Percentiles rank a stretch among this genome's conserved stretches.
These are phyloP conservation scores for Moniliophthora roreri DNA, from an alignment of 1,284 basidiomycete genomes.

Conservation along the genomic window DNA sequence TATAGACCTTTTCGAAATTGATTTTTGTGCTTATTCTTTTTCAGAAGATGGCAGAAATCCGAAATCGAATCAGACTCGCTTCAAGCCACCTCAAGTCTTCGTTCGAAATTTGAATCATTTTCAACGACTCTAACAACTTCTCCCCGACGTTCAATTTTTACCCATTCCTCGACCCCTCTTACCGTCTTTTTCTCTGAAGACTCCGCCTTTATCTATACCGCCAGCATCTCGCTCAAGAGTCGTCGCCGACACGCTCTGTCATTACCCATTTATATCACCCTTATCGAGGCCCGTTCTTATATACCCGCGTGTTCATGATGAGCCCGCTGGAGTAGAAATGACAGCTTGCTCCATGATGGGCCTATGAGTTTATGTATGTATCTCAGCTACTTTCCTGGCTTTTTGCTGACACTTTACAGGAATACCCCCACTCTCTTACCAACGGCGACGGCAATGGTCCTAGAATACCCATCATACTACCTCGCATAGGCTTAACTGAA, in stretches of 20 bases:
- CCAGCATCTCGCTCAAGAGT: constrained; percentile 14
- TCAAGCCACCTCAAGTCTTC: constrained; percentile 64
- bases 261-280: constrained; percentile 35
- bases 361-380: no score
- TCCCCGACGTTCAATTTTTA: no score
- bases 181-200: constrained; percentile 48
- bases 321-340: constrained; percentile 19
- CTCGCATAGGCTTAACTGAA: background rate
- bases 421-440: background rate
- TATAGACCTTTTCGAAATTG: no score
- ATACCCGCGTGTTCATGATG: constrained; percentile 22
- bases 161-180: constrained; percentile 29
- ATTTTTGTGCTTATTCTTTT: no score
- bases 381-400: background rate
- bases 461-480: background rate
- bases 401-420: background rate
- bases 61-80: constrained; percentile 53
- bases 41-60: constrained; percentile 26
- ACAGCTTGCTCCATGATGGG: constrained; percentile 42
- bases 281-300: constrained; percentile 42
- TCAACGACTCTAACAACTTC: constrained; percentile 32
- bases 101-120: constrained; percentile 66
- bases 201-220: constrained; percentile 57
- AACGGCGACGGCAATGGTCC: background rate
- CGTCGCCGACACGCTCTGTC: constrained; percentile 28